Evolutionary conservation across 129 eudicot species (phyloP).

Genomic region (Sambucus nigra): DNA sequence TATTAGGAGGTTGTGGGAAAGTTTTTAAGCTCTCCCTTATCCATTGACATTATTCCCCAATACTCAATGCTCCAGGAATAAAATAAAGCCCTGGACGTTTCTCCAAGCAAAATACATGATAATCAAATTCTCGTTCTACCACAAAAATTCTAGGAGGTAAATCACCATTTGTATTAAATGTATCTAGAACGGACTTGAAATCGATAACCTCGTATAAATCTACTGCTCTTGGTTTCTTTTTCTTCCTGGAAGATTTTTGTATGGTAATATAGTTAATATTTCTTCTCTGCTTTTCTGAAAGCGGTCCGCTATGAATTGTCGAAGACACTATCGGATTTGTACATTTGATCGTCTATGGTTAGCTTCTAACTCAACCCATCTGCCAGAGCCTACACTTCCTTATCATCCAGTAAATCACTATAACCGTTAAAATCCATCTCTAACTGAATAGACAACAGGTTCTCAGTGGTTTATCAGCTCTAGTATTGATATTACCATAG

Average conservation of each 20-base stretch:
- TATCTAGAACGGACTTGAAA: constrained; percentile 56
- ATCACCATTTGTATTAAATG: constrained; percentile 30
- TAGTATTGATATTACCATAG: too few species aligned
- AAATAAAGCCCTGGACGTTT: constrained; percentile 87
- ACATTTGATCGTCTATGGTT: constrained; percentile 33
- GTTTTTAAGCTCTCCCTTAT: too few species aligned
- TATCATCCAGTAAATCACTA: too few species aligned
- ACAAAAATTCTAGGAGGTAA: constrained; percentile 42
- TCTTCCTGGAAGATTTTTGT: constrained; percentile 56
- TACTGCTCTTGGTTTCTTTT: constrained; percentile 56
- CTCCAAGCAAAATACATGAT: constrained; percentile 52
- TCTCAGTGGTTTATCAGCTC: too few species aligned
- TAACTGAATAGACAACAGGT: too few species aligned
- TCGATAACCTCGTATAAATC: constrained; percentile 82
- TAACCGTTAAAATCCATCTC: too few species aligned
- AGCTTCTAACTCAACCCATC: neutral
- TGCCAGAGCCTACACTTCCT: too few species aligned
- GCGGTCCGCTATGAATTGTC: constrained; percentile 78
- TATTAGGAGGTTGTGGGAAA: too few species aligned
- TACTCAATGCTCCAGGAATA: too few species aligned
- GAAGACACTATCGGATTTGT: constrained; percentile 38
- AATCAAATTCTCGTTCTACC: constrained; percentile 23
- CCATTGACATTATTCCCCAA: too few species aligned
- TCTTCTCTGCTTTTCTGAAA: constrained; percentile 79
- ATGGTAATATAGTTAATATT: constrained; percentile 70